phyloP scores from a whole-genome alignment of 108 stramenopile species.

The Pelagomonas calceolata region DNA sequence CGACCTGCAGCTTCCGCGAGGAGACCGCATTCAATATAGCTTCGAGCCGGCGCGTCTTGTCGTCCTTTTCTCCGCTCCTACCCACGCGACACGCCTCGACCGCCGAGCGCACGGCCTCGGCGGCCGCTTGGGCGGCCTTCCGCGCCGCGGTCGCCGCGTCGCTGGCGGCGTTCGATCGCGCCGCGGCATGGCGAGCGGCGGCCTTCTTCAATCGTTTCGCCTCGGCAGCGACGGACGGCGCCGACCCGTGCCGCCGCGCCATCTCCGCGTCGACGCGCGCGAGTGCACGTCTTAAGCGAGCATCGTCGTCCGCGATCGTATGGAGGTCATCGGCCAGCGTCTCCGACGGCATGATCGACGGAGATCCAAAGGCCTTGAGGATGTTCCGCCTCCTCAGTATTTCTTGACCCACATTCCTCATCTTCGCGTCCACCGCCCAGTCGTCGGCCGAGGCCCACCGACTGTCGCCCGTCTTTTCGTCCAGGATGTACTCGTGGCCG shows the following conservation, averaged over 20 bases:
- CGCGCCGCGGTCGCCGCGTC: background rate
- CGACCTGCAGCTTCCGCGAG: background rate
- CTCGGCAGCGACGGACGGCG: background rate
- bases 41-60: background rate
- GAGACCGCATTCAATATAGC: background rate
- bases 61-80: background rate
- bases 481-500: too few species aligned
- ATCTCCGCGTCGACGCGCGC: background rate
- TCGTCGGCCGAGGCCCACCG: too few species aligned
- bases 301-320: background rate
- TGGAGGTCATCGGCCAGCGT: background rate
- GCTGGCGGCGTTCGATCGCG: background rate
- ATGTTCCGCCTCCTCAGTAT: background rate
- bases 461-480: too few species aligned
- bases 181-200: too few species aligned
- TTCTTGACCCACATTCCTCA: background rate
- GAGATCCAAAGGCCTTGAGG: background rate
- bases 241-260: background rate
- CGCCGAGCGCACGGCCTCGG: background rate
- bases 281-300: too few species aligned
- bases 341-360: too few species aligned
- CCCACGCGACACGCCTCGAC: background rate
- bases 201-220: too few species aligned
- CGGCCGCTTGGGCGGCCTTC: background rate
- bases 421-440: background rate